A percentile compares a stretch with the other conserved stretches of the same genome.
phyloP scores from a whole-genome alignment of 2,329 filamentous ascomycete species.

The Phialemonium atrogriseum region DNA sequence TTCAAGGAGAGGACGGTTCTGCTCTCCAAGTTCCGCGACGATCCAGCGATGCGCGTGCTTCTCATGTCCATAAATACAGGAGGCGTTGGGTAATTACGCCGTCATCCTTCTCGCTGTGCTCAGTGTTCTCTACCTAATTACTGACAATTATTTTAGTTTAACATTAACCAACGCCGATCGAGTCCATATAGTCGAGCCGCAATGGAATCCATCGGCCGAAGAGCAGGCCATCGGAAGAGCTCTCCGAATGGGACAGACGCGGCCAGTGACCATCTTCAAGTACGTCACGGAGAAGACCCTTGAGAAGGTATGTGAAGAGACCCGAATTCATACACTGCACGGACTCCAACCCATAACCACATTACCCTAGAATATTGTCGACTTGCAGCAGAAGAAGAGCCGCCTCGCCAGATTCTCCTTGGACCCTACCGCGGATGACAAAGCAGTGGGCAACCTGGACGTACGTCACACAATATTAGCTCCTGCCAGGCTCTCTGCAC shows the following conservation, averaged over 20 bases:
- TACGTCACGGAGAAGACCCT: conserved; percentile 3
- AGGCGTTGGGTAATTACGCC: conserved; percentile 4
- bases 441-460: too few relatives aligned
- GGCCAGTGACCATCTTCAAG: conserved; percentile 1
- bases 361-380: too few relatives aligned
- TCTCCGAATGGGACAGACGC: conserved; percentile 4
- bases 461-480: too few relatives aligned
- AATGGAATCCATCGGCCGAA: conserved; percentile 7
- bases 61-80: conserved; percentile 6
- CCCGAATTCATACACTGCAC: too few relatives aligned
- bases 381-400: too few relatives aligned
- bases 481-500: too few relatives aligned
- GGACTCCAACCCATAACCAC: too few relatives aligned
- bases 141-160: conserved; percentile 1
- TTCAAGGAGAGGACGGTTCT: conserved; percentile 1
- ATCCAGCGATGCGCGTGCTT: not conserved
- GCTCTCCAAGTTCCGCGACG: not conserved
- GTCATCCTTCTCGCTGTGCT: too few relatives aligned
- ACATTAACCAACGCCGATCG: conserved; percentile 4
- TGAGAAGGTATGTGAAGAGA: too few relatives aligned
- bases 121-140: not conserved
- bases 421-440: too few relatives aligned
- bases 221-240: conserved; percentile 7
- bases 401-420: too few relatives aligned
- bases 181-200: conserved; percentile 7